phyloP scores from a whole-genome alignment of 2,329 filamentous ascomycete genomes.

The Zalaria obscura region DNA sequence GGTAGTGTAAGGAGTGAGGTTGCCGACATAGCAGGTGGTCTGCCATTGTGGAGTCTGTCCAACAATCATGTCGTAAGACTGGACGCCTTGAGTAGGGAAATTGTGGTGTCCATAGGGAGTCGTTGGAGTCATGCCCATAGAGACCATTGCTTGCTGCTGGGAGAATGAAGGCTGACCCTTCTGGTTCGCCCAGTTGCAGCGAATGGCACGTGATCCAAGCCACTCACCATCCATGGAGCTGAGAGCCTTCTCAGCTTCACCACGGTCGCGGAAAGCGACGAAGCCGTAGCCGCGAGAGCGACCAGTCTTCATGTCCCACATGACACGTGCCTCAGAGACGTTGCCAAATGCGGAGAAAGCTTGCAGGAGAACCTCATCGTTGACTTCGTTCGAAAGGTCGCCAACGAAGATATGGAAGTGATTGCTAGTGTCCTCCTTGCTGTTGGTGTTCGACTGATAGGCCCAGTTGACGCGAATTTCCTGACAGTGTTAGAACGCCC shows the following conservation, averaged over 20 bases:
- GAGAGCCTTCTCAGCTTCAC: constrained; percentile 87
- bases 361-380: constrained; percentile 84
- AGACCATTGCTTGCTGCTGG: constrained; percentile 91
- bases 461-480: constrained; percentile 99
- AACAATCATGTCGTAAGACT: constrained; percentile 95
- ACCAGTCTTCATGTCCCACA: constrained; percentile 99
- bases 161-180: constrained; percentile 99
- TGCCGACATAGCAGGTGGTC: constrained; percentile 96
- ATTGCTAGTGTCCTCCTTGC: constrained; percentile 94
- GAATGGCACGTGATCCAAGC: constrained; percentile 94
- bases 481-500: constrained; percentile 32
- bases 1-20: constrained; percentile 92
- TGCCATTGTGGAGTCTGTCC: constrained; percentile 95
- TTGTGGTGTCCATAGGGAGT: constrained; percentile 86
- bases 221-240: constrained; percentile 98
- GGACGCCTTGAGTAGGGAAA: constrained; percentile 90
- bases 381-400: constrained; percentile 95
- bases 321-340: constrained; percentile 93
- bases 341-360: constrained; percentile 93
- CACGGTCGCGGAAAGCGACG: constrained; percentile 87
- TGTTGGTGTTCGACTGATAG: constrained; percentile 87
- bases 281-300: constrained; percentile 95
- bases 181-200: constrained; percentile 99
- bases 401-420: constrained; percentile 99
- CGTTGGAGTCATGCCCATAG: constrained; percentile 96